Percentiles rank a stretch among this genome's conserved stretches.
phyloP scores from a whole-genome alignment of 352 stramenopile genomes.

The Globisporangium mamillatum region DNA sequence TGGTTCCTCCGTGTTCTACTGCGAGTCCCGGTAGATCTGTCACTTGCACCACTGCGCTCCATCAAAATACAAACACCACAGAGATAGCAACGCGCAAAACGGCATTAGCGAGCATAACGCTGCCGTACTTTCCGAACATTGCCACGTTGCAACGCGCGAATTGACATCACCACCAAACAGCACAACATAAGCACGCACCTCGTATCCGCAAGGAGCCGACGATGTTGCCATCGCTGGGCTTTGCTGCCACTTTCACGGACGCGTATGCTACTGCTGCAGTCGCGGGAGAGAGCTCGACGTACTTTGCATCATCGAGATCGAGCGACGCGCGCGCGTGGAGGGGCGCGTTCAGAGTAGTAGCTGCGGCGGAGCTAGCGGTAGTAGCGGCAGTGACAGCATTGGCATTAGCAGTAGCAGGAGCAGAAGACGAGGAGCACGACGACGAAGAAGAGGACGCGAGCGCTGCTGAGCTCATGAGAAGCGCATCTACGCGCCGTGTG shows the following conservation, averaged over 20 bases:
- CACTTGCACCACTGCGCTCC: conserved; percentile 35
- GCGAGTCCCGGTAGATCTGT: conserved; percentile 45
- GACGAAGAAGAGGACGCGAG: conserved; percentile 3
- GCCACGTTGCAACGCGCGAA: not conserved
- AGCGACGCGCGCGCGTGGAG: not conserved
- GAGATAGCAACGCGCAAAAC: not conserved
- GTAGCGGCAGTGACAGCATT: not conserved
- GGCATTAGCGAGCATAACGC: not conserved
- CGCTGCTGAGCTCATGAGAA: conserved; percentile 16
- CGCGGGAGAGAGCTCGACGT: conserved; percentile 39
- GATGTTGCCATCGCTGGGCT: conserved; percentile 37
- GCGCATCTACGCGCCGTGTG: conserved; percentile 13
- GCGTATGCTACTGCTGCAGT: conserved; percentile 47
- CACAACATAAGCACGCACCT: conserved; percentile 26
- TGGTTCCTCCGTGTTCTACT: conserved; percentile 17
- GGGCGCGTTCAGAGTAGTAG: not conserved
- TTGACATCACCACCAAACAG: too few species aligned
- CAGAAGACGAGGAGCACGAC: not conserved
- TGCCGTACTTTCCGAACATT: not conserved
- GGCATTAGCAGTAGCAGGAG: not conserved
- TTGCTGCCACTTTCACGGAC: conserved; percentile 42
- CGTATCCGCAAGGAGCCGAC: conserved; percentile 55
- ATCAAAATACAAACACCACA: not conserved
- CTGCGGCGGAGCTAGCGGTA: conserved; percentile 10
- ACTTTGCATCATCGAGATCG: conserved; percentile 11